phyloP scores from a whole-genome alignment of 345 rosid species.

The Sisymbrium irio region DNA sequence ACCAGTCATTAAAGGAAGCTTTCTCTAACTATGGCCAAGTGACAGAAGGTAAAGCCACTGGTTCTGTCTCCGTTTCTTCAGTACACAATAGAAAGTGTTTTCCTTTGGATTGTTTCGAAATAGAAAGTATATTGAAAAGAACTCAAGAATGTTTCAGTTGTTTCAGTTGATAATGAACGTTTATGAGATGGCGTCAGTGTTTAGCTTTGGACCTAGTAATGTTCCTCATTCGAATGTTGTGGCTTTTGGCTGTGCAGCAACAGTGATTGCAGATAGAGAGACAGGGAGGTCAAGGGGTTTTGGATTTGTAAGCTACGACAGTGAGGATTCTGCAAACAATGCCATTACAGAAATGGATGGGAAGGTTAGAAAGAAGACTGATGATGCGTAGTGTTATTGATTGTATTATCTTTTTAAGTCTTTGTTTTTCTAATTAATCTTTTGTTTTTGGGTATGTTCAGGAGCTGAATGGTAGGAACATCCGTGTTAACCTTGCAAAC shows the following conservation, averaged over 20 bases:
- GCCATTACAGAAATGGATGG: constrained; percentile 67
- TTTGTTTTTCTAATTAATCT: background rate
- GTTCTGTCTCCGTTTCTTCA: background rate
- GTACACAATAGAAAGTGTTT: background rate
- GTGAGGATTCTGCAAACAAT: constrained; percentile 46
- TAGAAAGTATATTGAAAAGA: background rate
- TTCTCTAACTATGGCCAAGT: constrained; percentile 48
- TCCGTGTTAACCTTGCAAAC: constrained; percentile 57
- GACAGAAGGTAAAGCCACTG: constrained; percentile 41
- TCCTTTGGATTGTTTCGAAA: background rate
- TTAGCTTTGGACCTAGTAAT: background rate
- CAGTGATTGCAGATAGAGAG: constrained; percentile 54
- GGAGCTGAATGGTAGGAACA: constrained; percentile 54
- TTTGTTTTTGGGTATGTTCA: constrained; percentile 17
- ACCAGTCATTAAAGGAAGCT: constrained; percentile 42
- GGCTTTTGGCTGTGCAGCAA: constrained; percentile 39
- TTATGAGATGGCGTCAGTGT: background rate
- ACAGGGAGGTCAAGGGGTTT: constrained; percentile 71
- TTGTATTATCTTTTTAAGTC: background rate
- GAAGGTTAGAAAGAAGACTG: constrained; percentile 40
- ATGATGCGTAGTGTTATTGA: background rate
- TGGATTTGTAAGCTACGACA: constrained; percentile 53
- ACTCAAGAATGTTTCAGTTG: background rate
- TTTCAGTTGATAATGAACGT: background rate
- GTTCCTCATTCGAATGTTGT: background rate